Conservation (phyloP, 1,284 basidiomycete genomes). For the Tylopilus sp. region DNA sequence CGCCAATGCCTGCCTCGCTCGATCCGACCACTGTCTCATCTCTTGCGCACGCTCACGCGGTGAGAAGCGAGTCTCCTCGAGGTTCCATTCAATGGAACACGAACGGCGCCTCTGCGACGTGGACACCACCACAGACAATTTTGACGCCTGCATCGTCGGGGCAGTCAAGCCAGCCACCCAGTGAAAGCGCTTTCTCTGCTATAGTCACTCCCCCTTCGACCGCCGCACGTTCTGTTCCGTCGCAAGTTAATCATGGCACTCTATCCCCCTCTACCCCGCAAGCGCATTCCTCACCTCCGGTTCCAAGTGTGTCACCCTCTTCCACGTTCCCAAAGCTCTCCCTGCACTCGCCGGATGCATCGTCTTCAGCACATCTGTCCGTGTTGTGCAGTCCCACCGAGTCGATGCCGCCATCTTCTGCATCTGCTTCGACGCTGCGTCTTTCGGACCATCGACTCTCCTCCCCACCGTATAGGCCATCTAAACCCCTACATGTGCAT, state of each 20-base stretch:
- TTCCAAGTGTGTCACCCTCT: conserved; percentile 33
- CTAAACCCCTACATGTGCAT: conserved; percentile 29
- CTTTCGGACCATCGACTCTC: conserved; percentile 9
- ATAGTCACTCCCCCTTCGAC: not conserved
- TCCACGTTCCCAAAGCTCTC: conserved; percentile 38
- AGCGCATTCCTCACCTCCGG: conserved; percentile 4
- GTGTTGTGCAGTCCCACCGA: conserved; percentile 8
- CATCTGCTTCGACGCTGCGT: not conserved
- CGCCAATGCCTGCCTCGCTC: conserved; percentile 41
- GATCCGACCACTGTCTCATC: conserved; percentile 37
- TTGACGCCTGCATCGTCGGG: conserved; percentile 1
- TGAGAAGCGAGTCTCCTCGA: conserved; percentile 20
- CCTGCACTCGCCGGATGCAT: conserved; percentile 30
- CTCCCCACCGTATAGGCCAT: conserved; percentile 19
- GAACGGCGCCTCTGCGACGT: conserved; percentile 7
- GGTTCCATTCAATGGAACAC: conserved; percentile 17
- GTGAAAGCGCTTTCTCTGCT: not conserved
- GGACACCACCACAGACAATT: conserved; percentile 10
- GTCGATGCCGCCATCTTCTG: not conserved
- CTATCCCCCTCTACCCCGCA: conserved; percentile 10
- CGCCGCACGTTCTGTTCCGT: not conserved
- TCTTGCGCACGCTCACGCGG: conserved; percentile 19
- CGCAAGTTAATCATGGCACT: not conserved
- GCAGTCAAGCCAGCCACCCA: conserved; percentile 7
- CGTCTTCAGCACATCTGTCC: conserved; percentile 11